Evolutionary conservation across 768 basidiomycete species (phyloP).

Genomic region (Lenzites betulinus): DNA sequence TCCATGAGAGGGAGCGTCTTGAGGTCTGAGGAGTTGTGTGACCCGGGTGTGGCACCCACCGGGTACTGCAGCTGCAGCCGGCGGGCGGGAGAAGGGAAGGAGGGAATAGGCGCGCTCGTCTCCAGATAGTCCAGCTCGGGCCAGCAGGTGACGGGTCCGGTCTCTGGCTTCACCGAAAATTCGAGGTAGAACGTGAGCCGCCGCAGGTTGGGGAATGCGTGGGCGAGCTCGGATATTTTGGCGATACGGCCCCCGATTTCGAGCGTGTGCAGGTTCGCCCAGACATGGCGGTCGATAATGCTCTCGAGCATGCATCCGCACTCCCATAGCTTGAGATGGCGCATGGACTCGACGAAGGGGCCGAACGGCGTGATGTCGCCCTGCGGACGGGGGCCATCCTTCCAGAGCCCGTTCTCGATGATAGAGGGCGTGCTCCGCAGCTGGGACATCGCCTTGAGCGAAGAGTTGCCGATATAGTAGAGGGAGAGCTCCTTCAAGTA

Average conservation of each 20-base stretch:
- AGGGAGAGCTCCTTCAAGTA: slow-evolving; percentile 23
- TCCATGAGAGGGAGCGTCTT: slow-evolving; percentile 18
- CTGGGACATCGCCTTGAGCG: slow-evolving; percentile 18
- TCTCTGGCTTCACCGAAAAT: slow-evolving; percentile 23
- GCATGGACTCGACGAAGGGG: slow-evolving; percentile 13
- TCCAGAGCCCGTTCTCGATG: slow-evolving; percentile 24
- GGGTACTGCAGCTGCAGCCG: slow-evolving; percentile 21
- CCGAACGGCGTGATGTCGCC: slow-evolving; percentile 23
- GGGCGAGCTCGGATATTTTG: slow-evolving; percentile 19
- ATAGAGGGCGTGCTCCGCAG: slow-evolving; percentile 19
- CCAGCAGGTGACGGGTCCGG: slow-evolving; percentile 18
- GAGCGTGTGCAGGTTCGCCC: slow-evolving; percentile 22
- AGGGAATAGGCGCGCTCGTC: slow-evolving; percentile 22
- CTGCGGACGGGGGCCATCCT: slow-evolving; percentile 23
- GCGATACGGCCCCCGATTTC: slow-evolving; percentile 24
- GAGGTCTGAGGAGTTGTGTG: slow-evolving; percentile 9
- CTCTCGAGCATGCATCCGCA: slow-evolving; percentile 26
- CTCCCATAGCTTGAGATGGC: slow-evolving; percentile 24
- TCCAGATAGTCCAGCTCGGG: slow-evolving; percentile 23
- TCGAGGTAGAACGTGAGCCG: slow-evolving; percentile 23
- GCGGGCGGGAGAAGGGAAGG: slow-evolving; percentile 19
- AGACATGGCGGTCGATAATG: slow-evolving; percentile 17
- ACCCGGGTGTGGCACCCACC: slow-evolving; percentile 7
- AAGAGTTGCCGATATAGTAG: slow-evolving; percentile 24
- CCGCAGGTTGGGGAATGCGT: slow-evolving; percentile 23